These are phyloP conservation scores for Solanum clarkiae DNA, from an alignment of 257 asterid genomes.

Conservation along the genomic window DNA sequence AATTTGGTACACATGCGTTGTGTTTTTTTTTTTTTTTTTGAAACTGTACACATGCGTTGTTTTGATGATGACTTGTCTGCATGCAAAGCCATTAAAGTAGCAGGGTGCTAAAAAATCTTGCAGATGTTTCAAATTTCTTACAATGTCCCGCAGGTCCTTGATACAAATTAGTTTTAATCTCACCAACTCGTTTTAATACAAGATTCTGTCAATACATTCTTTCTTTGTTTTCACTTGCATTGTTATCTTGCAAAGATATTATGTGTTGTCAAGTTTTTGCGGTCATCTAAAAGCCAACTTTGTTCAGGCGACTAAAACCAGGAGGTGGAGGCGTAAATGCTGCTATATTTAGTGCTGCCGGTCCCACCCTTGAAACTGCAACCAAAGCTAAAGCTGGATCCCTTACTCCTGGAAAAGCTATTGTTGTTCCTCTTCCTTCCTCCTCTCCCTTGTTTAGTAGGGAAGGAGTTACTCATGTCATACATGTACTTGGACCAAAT, in stretches of 20 bases:
- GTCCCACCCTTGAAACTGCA: constrained; percentile 55
- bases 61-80: not conserved
- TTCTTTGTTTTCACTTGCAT: not conserved
- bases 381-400: constrained; percentile 62
- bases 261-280: constrained; percentile 2
- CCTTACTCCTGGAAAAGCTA: constrained; percentile 61
- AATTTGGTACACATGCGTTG: not conserved
- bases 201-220: not conserved
- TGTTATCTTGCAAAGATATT: not conserved
- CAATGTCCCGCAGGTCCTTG: not conserved
- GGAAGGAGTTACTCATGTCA: constrained; percentile 81
- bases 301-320: constrained; percentile 72
- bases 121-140: not conserved
- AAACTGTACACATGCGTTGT: not conserved
- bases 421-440: constrained; percentile 64
- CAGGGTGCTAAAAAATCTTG: not conserved
- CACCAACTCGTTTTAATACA: not conserved
- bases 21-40: too few species aligned
- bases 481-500: constrained; percentile 96
- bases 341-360: constrained; percentile 78
- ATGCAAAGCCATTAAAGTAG: not conserved
- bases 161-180: not conserved
- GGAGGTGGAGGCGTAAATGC: constrained; percentile 98
- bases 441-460: constrained; percentile 51
- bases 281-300: constrained; percentile 20